Evolutionary conservation across 2,329 filamentous ascomycete genomes (phyloP), one percentile per base, ranked within the genome.

Genomic region (Penicillium thymicola): DNA sequence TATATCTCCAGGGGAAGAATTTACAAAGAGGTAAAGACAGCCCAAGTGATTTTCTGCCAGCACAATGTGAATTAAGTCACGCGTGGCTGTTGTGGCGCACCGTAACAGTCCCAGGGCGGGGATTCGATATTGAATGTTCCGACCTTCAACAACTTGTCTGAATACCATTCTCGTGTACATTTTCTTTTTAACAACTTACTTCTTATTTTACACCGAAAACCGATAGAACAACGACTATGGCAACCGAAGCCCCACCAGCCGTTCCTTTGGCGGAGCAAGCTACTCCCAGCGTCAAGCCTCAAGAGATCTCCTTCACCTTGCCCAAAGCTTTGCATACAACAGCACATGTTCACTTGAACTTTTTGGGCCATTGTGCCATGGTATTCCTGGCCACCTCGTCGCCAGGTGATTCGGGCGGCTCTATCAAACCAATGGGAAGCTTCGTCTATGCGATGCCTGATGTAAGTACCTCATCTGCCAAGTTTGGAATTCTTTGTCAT

Each of bases 381-480:
- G 74, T 86, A 11, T 85, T 86, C 68, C 73, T 87, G 43, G 80
- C 82, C 0, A 84, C 81, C 0, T 81, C 81, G 8, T 76, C 78
- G 2, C 68, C 78, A 1, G 82, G 73, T 3, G 73, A 78, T 41
- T 72, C 70, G 21, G 65, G 68, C 0, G 68, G 68, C 11, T 67
- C 67, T 49, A 67, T 71, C 32, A 76, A 82, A 40, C 78, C 82
- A 48, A 82, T 97, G 75, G 93, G 94, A 3, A 96, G 91, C 48
- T 93, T 97, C 70, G 90, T 97, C 44, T 97, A 96, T 71, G 90
- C 92, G 3, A 84, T 99, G 72, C 93, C 94, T 16, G 89, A 96
- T 76, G 94, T 96, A 78, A 66, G 79, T 70, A 51, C 30, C 42
- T 23, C 16, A 23, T 2, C 18, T 38, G 16, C 38, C 32, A 14